Evolutionary conservation across 176 grass and related monocot species (phyloP).

Genomic region (Alloteropsis semialata): DNA sequence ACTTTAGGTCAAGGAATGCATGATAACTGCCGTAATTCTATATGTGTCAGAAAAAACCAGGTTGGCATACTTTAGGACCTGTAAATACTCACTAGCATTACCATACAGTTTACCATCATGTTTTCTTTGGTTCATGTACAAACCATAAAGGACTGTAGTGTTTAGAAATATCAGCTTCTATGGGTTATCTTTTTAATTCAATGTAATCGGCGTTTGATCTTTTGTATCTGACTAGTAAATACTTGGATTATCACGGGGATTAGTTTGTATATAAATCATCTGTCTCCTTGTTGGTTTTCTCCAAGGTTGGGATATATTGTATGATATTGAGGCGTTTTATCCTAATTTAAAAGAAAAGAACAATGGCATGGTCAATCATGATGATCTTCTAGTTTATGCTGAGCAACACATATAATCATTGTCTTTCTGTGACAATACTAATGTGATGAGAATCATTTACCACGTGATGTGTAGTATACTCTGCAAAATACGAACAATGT

Average conservation of each 20-base stretch:
- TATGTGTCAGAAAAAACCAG: constrained; percentile 6
- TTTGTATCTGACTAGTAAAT: constrained; percentile 3
- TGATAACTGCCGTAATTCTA: constrained; percentile 9
- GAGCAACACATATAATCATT: not conserved
- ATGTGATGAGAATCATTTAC: not conserved
- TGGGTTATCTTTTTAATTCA: constrained; percentile 30
- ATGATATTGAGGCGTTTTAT: not conserved
- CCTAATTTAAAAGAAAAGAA: not conserved
- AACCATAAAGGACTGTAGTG: not conserved
- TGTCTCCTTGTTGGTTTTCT: constrained; percentile 17
- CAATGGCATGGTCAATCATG: not conserved
- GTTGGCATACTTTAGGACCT: constrained; percentile 23
- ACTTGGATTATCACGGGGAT: not conserved
- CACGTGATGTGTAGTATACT: not conserved
- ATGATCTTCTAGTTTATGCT: not conserved
- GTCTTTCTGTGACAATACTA: not conserved
- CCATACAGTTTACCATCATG: constrained; percentile 18
- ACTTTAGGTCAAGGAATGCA: constrained; percentile 43
- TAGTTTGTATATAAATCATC: constrained; percentile 26
- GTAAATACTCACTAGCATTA: constrained; percentile 33
- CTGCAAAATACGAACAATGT: not conserved
- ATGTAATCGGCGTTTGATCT: constrained; percentile 22
- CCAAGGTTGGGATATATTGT: constrained; percentile 13
- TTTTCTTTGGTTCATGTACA: constrained; percentile 18
- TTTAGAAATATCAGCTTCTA: constrained; percentile 25